Conservation (phyloP, 2,329 filamentous ascomycete genomes). For the Colletotrichum cereale region DNA sequence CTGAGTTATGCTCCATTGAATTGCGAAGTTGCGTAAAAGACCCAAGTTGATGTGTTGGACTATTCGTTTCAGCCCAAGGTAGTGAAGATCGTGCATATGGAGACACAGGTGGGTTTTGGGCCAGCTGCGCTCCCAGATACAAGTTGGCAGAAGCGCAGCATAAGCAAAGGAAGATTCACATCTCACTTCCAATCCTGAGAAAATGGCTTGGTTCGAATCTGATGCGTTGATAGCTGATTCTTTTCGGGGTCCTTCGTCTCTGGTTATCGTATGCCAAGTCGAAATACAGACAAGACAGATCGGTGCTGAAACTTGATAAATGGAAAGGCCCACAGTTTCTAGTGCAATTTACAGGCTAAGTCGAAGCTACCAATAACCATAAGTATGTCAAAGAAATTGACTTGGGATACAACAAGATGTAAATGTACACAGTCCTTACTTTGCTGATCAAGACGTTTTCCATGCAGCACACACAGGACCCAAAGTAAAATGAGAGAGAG, state of each 20-base stretch:
- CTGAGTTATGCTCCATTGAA: too few species aligned
- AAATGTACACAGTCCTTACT: neutral
- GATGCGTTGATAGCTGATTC: neutral
- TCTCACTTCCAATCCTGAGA: neutral
- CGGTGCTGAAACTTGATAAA: neutral
- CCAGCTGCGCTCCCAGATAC: neutral
- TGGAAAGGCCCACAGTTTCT: neutral
- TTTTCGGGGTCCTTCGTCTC: neutral
- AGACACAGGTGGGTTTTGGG: neutral
- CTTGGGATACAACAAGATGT: neutral
- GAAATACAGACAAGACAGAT: neutral
- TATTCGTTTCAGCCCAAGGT: neutral
- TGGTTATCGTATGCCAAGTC: neutral
- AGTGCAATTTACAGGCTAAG: neutral
- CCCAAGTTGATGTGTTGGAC: too few species aligned
- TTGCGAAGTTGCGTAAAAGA: too few species aligned
- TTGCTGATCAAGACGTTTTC: neutral
- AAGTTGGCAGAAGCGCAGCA: neutral
- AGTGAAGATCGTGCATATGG: too few species aligned
- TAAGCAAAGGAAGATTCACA: neutral
- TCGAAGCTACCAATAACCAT: neutral
- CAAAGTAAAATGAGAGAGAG: neutral
- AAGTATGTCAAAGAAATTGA: neutral
- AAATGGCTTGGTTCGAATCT: too few species aligned
- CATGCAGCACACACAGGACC: too few species aligned